Evolutionary conservation across 192 early-diverging fungal species (phyloP).

Genomic region (Coemansia sp.): DNA sequence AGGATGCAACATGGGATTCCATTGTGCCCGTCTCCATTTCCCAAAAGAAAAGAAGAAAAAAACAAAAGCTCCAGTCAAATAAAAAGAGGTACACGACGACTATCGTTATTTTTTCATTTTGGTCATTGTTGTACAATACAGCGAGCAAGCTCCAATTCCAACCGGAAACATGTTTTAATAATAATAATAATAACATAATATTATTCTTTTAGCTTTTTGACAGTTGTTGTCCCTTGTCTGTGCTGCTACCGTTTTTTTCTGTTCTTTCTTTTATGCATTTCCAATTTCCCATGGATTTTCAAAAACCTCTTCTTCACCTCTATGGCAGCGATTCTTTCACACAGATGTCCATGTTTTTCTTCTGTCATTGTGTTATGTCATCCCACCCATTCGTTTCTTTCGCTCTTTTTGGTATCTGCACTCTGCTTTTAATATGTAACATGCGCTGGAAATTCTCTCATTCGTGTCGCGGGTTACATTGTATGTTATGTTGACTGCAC

Average conservation of each 20-base stretch:
- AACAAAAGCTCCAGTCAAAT: no score
- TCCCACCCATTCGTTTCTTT: not conserved
- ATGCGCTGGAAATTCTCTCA: not conserved
- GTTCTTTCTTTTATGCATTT: not conserved
- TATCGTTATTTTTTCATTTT: not conserved
- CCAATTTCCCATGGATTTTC: not conserved
- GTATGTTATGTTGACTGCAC: not conserved
- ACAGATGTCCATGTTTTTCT: not conserved
- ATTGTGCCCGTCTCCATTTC: not conserved
- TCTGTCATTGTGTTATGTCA: not conserved
- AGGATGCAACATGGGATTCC: not conserved
- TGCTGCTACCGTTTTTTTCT: not conserved
- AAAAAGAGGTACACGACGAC: not conserved
- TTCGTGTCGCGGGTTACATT: not conserved
- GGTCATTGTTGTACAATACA: not conserved
- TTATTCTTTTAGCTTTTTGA: no score
- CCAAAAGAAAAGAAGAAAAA: no score
- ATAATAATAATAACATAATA: not conserved
- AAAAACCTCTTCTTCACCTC: no score
- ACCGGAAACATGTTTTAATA: not conserved
- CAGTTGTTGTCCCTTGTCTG: not conserved
- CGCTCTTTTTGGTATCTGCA: not conserved
- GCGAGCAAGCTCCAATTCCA: not conserved
- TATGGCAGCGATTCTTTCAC: not conserved
- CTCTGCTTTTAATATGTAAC: not conserved